Base-by-base conservation (phyloP, 805 yeast genomes). In the Candida corydali region DNA sequence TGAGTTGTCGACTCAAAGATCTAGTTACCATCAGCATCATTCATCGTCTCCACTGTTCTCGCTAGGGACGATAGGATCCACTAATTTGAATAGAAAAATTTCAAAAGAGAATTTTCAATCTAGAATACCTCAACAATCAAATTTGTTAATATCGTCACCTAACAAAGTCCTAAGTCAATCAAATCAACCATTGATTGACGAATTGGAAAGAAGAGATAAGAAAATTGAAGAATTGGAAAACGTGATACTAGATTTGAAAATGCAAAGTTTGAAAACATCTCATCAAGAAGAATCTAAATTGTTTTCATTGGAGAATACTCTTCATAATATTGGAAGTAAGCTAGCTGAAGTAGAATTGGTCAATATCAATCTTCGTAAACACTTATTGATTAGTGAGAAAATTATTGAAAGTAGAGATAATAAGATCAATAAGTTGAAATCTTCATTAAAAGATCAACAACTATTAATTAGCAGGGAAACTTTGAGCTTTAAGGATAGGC, bases 341-440 rank as follows among this genome's bases (percentile, higher is more conserved):
- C 68, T 82, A 37, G 69, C 69, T 34, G 84, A 82, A 41, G 70
- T 81, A 22, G 82, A 80, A 42, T 55, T 65, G n/a, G 81, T 80
- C 50, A 83, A 83, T 51, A 58, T 67, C 20, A 63, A 72, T 34
- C 57, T 83, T 23, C 65, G 75, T 34, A 75, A 69, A 45, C 86
- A 82, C 45, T 61, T 81, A 14, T 63, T 65, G 18, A 63, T 78
- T 3, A 65, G 77, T 26, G 76, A 76, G 40, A 70, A 75, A 43
- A 69, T 82, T 40, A 70, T 81, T 20, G 79, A 74, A 14, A 60
- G 76, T 12, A 69, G 86, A 37, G 75, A 75, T 40, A 68, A 66
- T 36, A 68, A 82, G 33, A 81, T 83, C 33, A 64, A 65, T 36
- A 67, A 73, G 20, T 61, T 83, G 32, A 81, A 80, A 43, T 41